Evolutionary conservation across 2,329 filamentous ascomycete species (phyloP), one percentile per base, ranked within the genome.

Genomic region (Neonectria sp.): DNA sequence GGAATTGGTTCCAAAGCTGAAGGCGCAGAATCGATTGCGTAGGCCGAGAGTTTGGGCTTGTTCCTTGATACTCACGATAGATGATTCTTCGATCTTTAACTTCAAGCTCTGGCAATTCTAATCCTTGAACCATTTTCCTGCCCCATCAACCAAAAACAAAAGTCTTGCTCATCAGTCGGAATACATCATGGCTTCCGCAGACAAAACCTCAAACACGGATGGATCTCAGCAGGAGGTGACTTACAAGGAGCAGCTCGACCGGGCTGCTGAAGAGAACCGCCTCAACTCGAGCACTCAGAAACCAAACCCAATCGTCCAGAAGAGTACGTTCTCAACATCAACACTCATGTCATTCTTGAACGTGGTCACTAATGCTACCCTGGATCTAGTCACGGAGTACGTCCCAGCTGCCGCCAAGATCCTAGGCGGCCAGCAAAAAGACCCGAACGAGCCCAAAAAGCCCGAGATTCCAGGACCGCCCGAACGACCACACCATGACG

Each of bases 171-270:
- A 45, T 15, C 13, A 24, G 17, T 46, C 11, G 7, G 17, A 49
- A 49, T 3, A 24, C 56, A 60, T n/a, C 27, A 72, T 75, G 70
- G 55, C 72, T 43, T 66, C 68, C 21, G 48, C 72, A 61, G 64
- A 68, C 37, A 49, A 46, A 17, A 37, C 62, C 31, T 51, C 43
- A 33, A 55, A 62, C 31, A 60, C 65, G 48, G 67, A 67, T 24
- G 61, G 55, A 17, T 25, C 53, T 37, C 64, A 60, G 35, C 62
- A 69, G 11, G 71, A 76, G 65, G 73, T 75, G 58, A 78, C 74
- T 53, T 85, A 81, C 79, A 86, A 86, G 75, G 70, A 81, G 37
- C 79, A 82, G 71, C 81, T 86, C 1, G 85, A 86, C 72, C 74
- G 80, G 51, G 81, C 78, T 15, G 84, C 85, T 3, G 66, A 75